Evolutionary conservation across 176 grass and related monocot species (phyloP).

Genomic region (Lolium perenne): DNA sequence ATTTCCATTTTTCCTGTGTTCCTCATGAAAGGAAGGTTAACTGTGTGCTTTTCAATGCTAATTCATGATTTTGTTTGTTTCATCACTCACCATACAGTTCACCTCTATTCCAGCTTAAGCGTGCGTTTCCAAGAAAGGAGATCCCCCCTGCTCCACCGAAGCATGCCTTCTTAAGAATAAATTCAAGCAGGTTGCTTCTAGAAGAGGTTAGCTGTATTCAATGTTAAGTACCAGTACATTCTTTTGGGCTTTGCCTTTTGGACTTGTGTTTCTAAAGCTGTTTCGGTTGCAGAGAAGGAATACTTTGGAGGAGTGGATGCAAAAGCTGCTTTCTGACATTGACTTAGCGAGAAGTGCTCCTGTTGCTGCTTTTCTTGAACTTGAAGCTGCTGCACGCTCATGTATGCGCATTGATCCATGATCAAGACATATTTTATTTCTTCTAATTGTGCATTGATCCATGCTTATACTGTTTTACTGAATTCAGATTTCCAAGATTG

Average conservation of each 20-base stretch:
- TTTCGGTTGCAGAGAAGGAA: conserved; percentile 79
- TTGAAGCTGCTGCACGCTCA: conserved; percentile 91
- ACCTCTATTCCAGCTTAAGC: conserved; percentile 74
- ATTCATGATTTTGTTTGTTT: conserved; percentile 25
- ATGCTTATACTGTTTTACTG: conserved; percentile 33
- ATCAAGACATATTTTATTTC: background rate
- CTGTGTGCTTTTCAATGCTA: conserved; percentile 7
- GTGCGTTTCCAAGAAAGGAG: conserved; percentile 73
- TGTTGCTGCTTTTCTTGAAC: conserved; percentile 92
- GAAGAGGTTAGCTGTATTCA: conserved; percentile 74
- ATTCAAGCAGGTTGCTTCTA: conserved; percentile 84
- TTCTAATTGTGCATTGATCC: conserved; percentile 25
- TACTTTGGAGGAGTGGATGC: conserved; percentile 92
- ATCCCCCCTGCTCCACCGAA: conserved; percentile 78
- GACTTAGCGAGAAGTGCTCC: conserved; percentile 92
- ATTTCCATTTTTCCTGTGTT: conserved; percentile 27
- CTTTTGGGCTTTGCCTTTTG: conserved; percentile 32
- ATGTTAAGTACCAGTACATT: background rate
- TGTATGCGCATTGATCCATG: conserved; percentile 54
- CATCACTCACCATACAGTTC: conserved; percentile 19
- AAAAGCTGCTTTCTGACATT: conserved; percentile 95
- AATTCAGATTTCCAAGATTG: conserved; percentile 76
- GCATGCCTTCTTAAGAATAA: conserved; percentile 91
- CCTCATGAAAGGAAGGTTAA: background rate
- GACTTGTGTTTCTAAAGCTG: conserved; percentile 30